Evolutionary conservation across 306 rosid genomes (phyloP), one percentile per base, ranked within the genome.

Genomic region (Arachis stenosperma): DNA sequence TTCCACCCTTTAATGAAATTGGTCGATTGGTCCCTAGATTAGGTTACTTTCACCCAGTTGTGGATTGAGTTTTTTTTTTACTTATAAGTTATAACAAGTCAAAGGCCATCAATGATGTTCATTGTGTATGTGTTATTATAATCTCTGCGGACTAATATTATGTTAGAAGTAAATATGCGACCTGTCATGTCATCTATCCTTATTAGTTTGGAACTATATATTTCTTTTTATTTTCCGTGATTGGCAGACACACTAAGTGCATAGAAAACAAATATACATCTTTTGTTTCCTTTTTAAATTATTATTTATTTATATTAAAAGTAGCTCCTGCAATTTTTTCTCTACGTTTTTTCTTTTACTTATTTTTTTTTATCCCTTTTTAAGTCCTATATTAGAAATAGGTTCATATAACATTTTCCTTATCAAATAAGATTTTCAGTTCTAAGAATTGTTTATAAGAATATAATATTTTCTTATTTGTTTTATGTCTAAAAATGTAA

Each of bases 1-100:
- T 78, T 78, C 81, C 68, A 42, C 70, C 70, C 70, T 72, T 71
- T 69, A 75, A 81, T 77, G 82, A 82, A 82, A 77, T 73, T 78
- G 71, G 67, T 78, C 73, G 76, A 65, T 76, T 76, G 76, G 47
- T 46, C 56, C 76, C 62, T 61, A 46, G 8, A 52, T 43, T 44
- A 50, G 39, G 51, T 53, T 61, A 60, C 51, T 66, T 11, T 72
- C 61, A 77, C 61, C 51, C 76, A 68, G 41, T 17, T 71, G 13
- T 55, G 65, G 73, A 61, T 79, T 68, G 71, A 67, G 61, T 41
- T 74, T 74, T 22, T 22, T 22, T 22, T 22, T 22, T 22, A 22
- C 27, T 22, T 22, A 22, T 59, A 74, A 73, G 70, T 66, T 36
- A 40, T 8, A 44, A 79, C 66, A 53, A 67, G 64, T 74, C 33